A percentile compares a stretch with the other conserved stretches of the same genome.
Conservation (phyloP, 345 rosid genomes). For the Syzygium grande region DNA sequence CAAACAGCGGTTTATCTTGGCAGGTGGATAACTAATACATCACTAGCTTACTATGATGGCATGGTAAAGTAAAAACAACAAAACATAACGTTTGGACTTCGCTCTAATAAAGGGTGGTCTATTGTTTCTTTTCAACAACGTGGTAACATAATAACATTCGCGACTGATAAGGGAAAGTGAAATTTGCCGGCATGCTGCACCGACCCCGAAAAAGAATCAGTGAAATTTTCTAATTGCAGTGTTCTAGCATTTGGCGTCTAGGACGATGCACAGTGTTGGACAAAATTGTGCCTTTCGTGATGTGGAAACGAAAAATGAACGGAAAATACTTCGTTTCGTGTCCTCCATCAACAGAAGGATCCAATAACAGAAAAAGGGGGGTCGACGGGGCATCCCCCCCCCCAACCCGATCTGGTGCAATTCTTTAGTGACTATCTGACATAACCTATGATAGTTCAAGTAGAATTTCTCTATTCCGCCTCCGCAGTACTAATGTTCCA, state of each 20-base stretch:
- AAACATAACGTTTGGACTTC: not conserved
- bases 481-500: not conserved
- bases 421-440: not conserved
- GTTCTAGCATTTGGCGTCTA: not conserved
- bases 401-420: not conserved
- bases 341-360: not conserved
- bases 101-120: not conserved
- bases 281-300: not conserved
- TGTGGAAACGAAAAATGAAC: not conserved
- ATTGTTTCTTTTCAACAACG: not conserved
- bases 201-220: not conserved
- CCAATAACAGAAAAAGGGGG: not conserved
- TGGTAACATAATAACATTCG: not conserved
- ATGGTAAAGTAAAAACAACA: not conserved
- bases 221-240: not conserved
- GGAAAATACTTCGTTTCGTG: not conserved
- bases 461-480: not conserved
- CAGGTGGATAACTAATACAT: not conserved
- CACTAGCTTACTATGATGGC: not conserved
- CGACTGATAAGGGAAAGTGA: not conserved
- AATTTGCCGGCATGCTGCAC: not conserved
- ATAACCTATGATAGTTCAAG: not conserved
- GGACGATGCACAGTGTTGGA: not conserved
- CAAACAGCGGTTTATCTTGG: not conserved
- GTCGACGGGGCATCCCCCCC: not conserved